Evolutionary conservation across 2,329 filamentous ascomycete species (phyloP).

Genomic region (Gremmenia infestans): DNA sequence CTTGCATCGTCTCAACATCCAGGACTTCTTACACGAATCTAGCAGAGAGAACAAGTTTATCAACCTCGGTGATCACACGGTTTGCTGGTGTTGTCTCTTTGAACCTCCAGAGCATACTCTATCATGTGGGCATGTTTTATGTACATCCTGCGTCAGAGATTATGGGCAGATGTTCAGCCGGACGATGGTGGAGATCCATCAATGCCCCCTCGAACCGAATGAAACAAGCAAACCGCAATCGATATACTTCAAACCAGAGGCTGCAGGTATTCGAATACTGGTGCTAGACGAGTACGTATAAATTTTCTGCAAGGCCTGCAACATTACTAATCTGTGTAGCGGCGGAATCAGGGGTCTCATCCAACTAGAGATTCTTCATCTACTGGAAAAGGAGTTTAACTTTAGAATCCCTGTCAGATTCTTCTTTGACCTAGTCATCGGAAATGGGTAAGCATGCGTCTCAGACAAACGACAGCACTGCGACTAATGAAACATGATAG

Average conservation of each 20-base stretch:
- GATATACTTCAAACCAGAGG: constrained; percentile 2
- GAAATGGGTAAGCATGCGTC: neutral
- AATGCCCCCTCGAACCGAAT: constrained; percentile 1
- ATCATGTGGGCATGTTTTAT: constrained; percentile 5
- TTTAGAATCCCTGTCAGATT: neutral
- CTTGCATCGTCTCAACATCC: neutral
- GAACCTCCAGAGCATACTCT: constrained; percentile 3
- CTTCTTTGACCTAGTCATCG: constrained; percentile 3
- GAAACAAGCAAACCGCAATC: neutral
- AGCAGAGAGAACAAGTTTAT: neutral
- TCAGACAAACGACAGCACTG: neutral
- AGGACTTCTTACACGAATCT: neutral
- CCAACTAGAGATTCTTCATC: constrained; percentile 1
- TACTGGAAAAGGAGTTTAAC: neutral
- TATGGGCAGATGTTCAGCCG: neutral
- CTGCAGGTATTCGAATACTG: neutral
- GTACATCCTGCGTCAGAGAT: constrained; percentile 2
- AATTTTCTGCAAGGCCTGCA: neutral
- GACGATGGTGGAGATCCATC: neutral
- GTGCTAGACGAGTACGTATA: neutral
- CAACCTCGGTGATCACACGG: neutral
- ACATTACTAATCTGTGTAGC: neutral
- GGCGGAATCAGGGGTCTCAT: neutral
- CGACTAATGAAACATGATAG: neutral
- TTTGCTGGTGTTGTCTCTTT: constrained; percentile 3